Evolutionary conservation across 345 rosid species (phyloP).

Genomic region (Camelina sativa): DNA sequence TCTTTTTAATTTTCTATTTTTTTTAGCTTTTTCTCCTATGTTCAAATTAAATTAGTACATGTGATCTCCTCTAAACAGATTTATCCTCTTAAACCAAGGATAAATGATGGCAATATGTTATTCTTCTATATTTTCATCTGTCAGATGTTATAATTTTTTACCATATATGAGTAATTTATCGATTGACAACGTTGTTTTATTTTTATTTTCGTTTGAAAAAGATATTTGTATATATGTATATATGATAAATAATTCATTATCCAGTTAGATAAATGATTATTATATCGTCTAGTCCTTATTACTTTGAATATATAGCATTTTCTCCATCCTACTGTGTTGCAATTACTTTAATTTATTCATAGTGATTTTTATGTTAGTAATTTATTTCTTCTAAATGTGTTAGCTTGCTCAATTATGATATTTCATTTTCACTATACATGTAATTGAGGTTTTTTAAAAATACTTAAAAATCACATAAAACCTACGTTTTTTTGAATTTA

Average conservation of each 20-base stretch:
- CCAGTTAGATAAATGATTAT: too few relatives aligned
- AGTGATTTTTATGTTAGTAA: not conserved
- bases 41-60: not conserved
- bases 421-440: too few relatives aligned
- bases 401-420: too few relatives aligned
- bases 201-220: too few relatives aligned
- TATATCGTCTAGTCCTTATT: not conserved
- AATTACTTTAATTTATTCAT: not conserved
- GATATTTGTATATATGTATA: too few relatives aligned
- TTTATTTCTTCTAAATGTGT: not conserved
- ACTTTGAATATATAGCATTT: too few relatives aligned
- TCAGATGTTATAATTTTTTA: not conserved
- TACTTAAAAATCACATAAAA: too few relatives aligned
- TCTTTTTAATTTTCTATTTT: not conserved
- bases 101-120: not conserved
- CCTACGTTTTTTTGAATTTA: not conserved
- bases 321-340: not conserved
- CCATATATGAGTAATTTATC: not conserved
- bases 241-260: too few relatives aligned
- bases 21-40: not conserved
- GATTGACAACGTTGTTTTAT: not conserved
- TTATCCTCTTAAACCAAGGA: not conserved
- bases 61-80: slow-evolving; percentile 13
- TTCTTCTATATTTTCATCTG: slow-evolving; percentile 2
- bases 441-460: too few relatives aligned